Evolutionary conservation across 495 filamentous ascomycete genomes (phyloP).

Genomic region (Staphylotrichum tortipilum): DNA sequence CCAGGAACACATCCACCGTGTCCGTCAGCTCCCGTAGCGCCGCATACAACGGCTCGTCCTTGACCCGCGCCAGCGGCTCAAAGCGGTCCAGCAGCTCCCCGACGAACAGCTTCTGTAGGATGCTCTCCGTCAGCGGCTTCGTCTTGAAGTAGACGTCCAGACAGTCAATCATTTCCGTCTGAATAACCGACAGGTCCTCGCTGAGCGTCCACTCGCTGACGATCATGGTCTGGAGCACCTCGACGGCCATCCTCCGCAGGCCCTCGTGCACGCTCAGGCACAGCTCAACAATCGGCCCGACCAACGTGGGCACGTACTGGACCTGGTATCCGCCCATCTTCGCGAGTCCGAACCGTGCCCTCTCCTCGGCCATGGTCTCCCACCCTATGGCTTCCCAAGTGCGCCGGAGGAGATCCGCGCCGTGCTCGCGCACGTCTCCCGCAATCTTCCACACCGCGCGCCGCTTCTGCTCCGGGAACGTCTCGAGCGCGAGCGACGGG

Average conservation of each 20-base stretch:
- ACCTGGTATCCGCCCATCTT: slow-evolving; percentile 96
- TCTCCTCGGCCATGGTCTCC: slow-evolving; percentile 76
- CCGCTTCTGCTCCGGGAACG: slow-evolving; percentile 93
- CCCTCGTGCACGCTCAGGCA: slow-evolving; percentile 95
- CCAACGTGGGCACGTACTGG: slow-evolving; percentile 88
- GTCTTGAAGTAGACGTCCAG: slow-evolving; percentile 86
- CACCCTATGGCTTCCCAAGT: slow-evolving; percentile 97
- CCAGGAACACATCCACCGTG: slow-evolving; percentile 82
- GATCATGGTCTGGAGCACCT: slow-evolving; percentile 94
- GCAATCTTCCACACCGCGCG: slow-evolving; percentile 98
- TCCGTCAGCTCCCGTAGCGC: slow-evolving; percentile 70
- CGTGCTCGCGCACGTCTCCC: slow-evolving; percentile 88
- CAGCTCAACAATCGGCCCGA: slow-evolving; percentile 84
- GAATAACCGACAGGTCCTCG: slow-evolving; percentile 82
- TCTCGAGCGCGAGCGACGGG: slow-evolving; percentile 82
- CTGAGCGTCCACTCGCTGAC: slow-evolving; percentile 97
- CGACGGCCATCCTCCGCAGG: slow-evolving; percentile 78
- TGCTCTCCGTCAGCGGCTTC: slow-evolving; percentile 77
- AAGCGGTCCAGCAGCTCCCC: slow-evolving; percentile 76
- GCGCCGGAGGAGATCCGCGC: slow-evolving; percentile 70
- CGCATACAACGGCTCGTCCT: slow-evolving; percentile 64
- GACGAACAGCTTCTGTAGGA: slow-evolving; percentile 88
- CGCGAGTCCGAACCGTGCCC: slow-evolving; percentile 60
- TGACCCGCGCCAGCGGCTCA: slow-evolving; percentile 53
- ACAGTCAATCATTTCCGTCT: slow-evolving; percentile 94